A percentile compares a stretch with the other conserved stretches of the same genome.
Evolutionary conservation across 2,329 filamentous ascomycete species (phyloP).

Genomic region (Leptographium lundbergii): DNA sequence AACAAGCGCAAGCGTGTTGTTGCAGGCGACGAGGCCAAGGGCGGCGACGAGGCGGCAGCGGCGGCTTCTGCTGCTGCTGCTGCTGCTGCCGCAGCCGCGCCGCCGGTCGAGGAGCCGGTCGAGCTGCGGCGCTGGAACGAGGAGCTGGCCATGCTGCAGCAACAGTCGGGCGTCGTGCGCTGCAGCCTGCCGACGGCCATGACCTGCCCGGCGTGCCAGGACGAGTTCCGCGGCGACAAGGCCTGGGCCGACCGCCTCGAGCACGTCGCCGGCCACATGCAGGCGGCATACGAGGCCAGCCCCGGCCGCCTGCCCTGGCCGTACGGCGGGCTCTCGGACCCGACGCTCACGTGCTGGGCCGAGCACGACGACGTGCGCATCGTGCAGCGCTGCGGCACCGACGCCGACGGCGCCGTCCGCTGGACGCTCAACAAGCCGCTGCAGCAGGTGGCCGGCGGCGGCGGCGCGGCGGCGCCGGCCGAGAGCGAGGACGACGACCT

Average conservation of each 20-base stretch:
- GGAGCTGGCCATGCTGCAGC: too few species aligned
- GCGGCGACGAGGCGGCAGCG: too few species aligned
- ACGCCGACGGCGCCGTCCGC: not conserved
- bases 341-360: slow-evolving; percentile 26
- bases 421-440: not conserved
- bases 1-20: not conserved
- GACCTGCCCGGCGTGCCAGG: slow-evolving; percentile 49
- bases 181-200: slow-evolving; percentile 48
- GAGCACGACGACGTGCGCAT: slow-evolving; percentile 17
- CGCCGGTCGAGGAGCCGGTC: not conserved
- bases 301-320: slow-evolving; percentile 13
- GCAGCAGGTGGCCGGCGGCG: not conserved
- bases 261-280: slow-evolving; percentile 71
- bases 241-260: slow-evolving; percentile 82
- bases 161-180: slow-evolving; percentile 46
- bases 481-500: not conserved
- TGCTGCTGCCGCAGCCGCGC: not conserved
- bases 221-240: slow-evolving; percentile 43
- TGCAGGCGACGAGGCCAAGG: not conserved
- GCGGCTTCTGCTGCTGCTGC: too few species aligned
- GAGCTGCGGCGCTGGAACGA: too few species aligned
- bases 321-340: slow-evolving; percentile 20
- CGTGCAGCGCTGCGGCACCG: not conserved
- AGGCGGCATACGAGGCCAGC: slow-evolving; percentile 27
- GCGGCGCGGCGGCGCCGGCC: not conserved